Base-by-base conservation (phyloP, 495 filamentous ascomycete genomes). In the Podospora bellae-mahoneyi region DNA sequence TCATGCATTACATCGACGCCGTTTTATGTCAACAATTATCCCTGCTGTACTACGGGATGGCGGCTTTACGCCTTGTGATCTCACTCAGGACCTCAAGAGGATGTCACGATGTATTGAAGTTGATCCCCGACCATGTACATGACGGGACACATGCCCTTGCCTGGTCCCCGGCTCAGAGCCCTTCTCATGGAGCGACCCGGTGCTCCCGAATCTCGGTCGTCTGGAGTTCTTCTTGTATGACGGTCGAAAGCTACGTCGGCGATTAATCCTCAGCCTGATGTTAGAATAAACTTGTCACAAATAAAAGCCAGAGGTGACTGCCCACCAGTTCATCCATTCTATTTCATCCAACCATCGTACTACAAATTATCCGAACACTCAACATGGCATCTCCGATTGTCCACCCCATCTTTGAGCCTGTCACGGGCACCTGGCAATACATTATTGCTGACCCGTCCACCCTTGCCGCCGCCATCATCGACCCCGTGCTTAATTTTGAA, bases 401-500 rank as follows among this genome's bases (percentile, higher is more conserved):
- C 65, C 71, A 77, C 64, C 13, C 72, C 60, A 23, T 71, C 71
- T 77, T 80, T 67, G 68, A 82, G 60, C 78, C 82, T n/a, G 3
- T 26, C 5, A 80, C 75, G 1, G 77, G 79, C n/a, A 89, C 87
- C 58, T 89, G 84, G 84, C 87, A 89, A 68, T 89, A 88, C 71
- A 71, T 89, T n/a, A 79, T 89, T 3, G 83, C 81, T 4, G 84
- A 86, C 70, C 81, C 84, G 0, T 61, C 72, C 15, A 85, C 85
- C 13, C 67, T 65, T 2, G 23, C 70, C 0, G 84, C 86, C 28
- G 80, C 79, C 57, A 84, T 89, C 66, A 87, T 89, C 66, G 87
- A 89, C 71, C 77, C 86, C 1, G 87, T 89, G 3, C 78, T 89
- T 16, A 82, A 89, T 76, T 88, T 81, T 69, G 80, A 87, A 69